Base-by-base conservation (phyloP, 345 rosid genomes). In the Melaleuca alternifolia region DNA sequence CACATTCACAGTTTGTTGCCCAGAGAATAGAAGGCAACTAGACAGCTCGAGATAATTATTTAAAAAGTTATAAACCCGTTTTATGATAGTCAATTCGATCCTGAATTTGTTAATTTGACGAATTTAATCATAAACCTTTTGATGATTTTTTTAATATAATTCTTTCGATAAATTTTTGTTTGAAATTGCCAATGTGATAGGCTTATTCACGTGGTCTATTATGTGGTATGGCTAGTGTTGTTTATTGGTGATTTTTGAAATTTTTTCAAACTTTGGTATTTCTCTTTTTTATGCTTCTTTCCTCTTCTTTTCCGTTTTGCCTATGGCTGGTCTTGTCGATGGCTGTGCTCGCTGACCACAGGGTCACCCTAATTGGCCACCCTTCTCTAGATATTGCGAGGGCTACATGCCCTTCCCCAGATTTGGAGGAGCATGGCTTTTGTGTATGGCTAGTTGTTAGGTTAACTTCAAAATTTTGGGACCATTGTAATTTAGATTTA, bases 401-500 rank as follows among this genome's bases (percentile, higher is more conserved):
- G 4, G 41, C 41, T 4, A 41, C 41, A 41, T 41, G 41, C 41
- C 41, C 41, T 41, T 41, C 3, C 6, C 21, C 0, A 16, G 20
- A 52, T 52, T 20, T 6, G 18, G 7, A 7, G 2, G 14, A 52
- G 18, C 54, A 7, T 20, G 8, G 54, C 54, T 52, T 20, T 52
- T 20, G 20, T 20, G 7, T 52, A 4, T 16, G 11, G 4, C 3
- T 15, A 11, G 16, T 30, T 2, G 3, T 16, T 3, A 1, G 44
- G 48, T 0, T 1, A 37, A 71, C 18, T 71, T 18, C 0, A 71
- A 37, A 71, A 37, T 1, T 2, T 9, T 18, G 18, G 0, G 10
- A 71, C 0, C 3, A 1, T 0, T 9, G 4, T 71, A 37, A 10
- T 1, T 33, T 71, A 18, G 0, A 10, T 71, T 71, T 71, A 5